These are phyloP conservation scores for Nothophoma quercina DNA, from an alignment of 2,329 filamentous ascomycete genomes.

Conservation along the genomic window DNA sequence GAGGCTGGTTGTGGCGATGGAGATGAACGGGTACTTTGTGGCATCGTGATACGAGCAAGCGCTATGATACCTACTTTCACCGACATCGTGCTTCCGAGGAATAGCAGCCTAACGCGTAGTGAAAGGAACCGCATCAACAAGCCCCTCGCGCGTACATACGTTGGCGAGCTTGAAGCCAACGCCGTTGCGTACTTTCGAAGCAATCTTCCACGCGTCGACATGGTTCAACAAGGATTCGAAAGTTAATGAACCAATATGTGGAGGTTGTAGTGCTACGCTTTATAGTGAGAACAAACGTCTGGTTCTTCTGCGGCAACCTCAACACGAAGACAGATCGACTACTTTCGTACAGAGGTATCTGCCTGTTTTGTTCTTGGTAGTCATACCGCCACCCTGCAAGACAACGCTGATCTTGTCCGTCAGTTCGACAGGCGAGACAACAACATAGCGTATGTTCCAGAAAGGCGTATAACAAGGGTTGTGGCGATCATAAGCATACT, in stretches of 20 bases:
- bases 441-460: not conserved
- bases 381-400: not conserved
- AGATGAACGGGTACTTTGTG: slow-evolving; percentile 73
- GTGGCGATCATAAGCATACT: not conserved
- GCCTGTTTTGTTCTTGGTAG: not conserved
- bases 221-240: not conserved
- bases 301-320: not conserved
- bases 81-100: too few relatives aligned
- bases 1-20: slow-evolving; percentile 72
- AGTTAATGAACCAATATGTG: not conserved
- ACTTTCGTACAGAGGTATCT: not conserved
- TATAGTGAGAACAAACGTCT: not conserved
- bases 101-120: too few relatives aligned
- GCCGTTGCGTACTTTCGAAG: not conserved
- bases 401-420: not conserved
- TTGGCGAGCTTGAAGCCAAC: not conserved
- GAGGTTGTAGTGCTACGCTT: not conserved
- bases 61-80: too few relatives aligned
- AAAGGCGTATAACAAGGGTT: not conserved
- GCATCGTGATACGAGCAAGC: slow-evolving; percentile 3
- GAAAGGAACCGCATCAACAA: too few relatives aligned
- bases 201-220: not conserved
- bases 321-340: not conserved
- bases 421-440: not conserved
- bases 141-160: too few relatives aligned